Base-by-base conservation (phyloP, 2,329 filamentous ascomycete species). In the Paecilomyces niveus region DNA sequence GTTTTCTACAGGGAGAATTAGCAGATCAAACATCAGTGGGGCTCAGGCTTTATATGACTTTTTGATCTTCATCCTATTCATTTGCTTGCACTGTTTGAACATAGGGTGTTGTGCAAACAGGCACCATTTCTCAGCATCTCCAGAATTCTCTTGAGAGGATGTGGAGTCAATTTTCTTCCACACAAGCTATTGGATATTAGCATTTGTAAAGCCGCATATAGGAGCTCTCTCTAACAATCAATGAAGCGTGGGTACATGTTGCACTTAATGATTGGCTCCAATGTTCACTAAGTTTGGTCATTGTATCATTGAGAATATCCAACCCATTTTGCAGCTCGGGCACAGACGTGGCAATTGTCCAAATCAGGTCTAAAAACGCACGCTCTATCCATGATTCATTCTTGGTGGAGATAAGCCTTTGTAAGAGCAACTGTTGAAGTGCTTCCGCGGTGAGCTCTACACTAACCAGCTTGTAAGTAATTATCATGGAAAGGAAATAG, bases 91-190 rank as follows among this genome's bases (percentile, higher is more conserved):
- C 54, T 83, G 83, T 11, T 81, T 74, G 63, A 97, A 92, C 0
- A 90, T 67, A 0, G 77, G 70, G 66, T 92, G 87, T 11, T 89
- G 77, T 0, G 89, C 86, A 18, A 91, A 69, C 7, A 73, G 79
- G 65, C 90, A 95, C 91, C 90, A 97, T 55, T 77, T 73, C 61
- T 88, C 82, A 1, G 88, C 83, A 13, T 78, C 63, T 2, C 79
- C 75, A 57, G 82, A 83, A 15, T 84, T 74, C 1, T 80, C 76
- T 32, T 82, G 78, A 1, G 74, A 74, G 61, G 83, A 85, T 13
- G 78, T 77, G 0, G 78, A 73, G 56, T 92, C 88, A n/a, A 89
- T 78, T 26, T 81, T 83, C 72, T 91, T 94, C 91, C 92, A 97
- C 3, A 96, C 75, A 3, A 96, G 72, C 89, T 93, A 58, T 22